Evolutionary conservation across 768 basidiomycete genomes (phyloP).

Genomic region (Epithele typhae): DNA sequence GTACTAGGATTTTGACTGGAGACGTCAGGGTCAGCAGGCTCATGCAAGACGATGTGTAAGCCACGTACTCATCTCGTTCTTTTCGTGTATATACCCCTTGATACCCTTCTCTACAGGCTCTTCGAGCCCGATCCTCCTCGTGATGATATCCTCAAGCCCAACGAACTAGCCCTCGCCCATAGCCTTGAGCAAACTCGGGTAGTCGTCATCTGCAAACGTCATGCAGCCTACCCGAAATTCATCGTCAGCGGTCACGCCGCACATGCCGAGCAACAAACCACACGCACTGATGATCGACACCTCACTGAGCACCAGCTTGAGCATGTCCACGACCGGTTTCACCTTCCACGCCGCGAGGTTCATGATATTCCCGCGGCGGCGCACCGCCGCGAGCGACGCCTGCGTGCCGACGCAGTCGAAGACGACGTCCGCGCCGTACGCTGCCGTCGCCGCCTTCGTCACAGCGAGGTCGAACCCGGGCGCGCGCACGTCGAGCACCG

Average conservation of each 20-base stretch:
- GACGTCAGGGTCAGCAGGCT: not conserved
- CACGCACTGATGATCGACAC: constrained; percentile 31
- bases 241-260: not conserved
- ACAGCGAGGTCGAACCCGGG: no score
- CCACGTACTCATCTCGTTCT: constrained; percentile 22
- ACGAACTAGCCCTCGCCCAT: constrained; percentile 32
- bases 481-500: no score
- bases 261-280: not conserved
- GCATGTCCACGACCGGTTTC: constrained; percentile 31
- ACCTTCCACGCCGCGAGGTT: constrained; percentile 40
- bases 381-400: constrained; percentile 30
- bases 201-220: constrained; percentile 34
- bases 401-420: constrained; percentile 43
- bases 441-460: no score
- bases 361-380: constrained; percentile 34
- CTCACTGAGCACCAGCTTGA: constrained; percentile 33
- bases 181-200: constrained; percentile 34
- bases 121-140: constrained; percentile 33
- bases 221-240: constrained; percentile 23
- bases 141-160: constrained; percentile 37
- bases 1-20: constrained; percentile 37
- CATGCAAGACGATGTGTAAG: not conserved
- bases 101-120: constrained; percentile 40
- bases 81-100: constrained; percentile 33
- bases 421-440: constrained; percentile 37